phyloP scores from a whole-genome alignment of 1,284 basidiomycete genomes.

The Grifola frondosa region DNA sequence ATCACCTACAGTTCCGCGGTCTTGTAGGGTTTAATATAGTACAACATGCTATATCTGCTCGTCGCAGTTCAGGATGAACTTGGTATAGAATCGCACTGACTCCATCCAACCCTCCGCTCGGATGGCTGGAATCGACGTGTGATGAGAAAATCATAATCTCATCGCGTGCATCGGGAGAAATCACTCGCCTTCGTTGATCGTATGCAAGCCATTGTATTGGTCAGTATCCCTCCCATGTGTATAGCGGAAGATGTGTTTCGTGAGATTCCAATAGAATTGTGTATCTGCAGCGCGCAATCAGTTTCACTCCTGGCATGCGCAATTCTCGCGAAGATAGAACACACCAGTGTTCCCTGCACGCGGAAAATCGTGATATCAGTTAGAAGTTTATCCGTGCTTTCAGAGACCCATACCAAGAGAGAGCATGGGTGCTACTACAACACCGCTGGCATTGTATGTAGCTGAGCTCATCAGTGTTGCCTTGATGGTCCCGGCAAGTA shows the following conservation, averaged over 20 bases:
- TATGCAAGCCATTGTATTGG: constrained; percentile 46
- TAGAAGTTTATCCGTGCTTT: too few species aligned
- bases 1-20: too few species aligned
- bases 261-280: constrained; percentile 44
- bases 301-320: not conserved
- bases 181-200: constrained; percentile 37
- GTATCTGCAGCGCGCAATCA: constrained; percentile 39
- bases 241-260: constrained; percentile 45
- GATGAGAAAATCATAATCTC: not conserved
- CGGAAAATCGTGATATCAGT: too few species aligned
- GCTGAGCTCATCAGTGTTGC: constrained; percentile 30
- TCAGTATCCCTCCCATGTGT: constrained; percentile 29
- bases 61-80: constrained; percentile 28
- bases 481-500: constrained; percentile 52
- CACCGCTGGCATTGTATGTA: constrained; percentile 28
- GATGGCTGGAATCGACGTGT: constrained; percentile 12
- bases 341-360: constrained; percentile 36
- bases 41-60: too few species aligned
- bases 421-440: constrained; percentile 40
- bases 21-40: too few species aligned
- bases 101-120: constrained; percentile 20
- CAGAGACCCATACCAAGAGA: constrained; percentile 43
- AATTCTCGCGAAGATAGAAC: not conserved
- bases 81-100: constrained; percentile 27
- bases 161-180: not conserved